These are phyloP conservation scores for Boletus sp. DNA, from an alignment of 768 basidiomycete genomes.

Conservation along the genomic window DNA sequence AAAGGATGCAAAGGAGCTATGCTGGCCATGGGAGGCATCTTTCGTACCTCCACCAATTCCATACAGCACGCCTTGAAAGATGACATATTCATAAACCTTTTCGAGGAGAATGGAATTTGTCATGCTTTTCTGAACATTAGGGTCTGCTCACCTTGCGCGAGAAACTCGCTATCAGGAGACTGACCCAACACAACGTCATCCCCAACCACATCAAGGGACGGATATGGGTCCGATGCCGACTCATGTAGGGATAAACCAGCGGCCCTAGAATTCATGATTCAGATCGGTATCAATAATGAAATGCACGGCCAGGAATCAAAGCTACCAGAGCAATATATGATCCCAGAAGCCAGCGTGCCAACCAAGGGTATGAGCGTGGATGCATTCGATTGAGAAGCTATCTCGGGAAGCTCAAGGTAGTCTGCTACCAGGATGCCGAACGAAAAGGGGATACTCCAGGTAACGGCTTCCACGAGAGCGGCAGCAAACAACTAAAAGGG, in stretches of 20 bases:
- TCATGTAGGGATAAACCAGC: neutral
- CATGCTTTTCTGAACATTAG: neutral
- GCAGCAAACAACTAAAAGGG: neutral
- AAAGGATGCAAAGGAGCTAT: too few species aligned
- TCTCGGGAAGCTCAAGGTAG: neutral
- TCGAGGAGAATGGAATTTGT: neutral
- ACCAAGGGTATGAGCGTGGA: neutral
- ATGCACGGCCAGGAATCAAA: too few species aligned
- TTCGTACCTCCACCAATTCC: slow-evolving; percentile 1
- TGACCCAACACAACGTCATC: neutral
- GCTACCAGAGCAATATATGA: too few species aligned
- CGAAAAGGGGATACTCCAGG: slow-evolving; percentile 2
- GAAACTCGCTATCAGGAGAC: slow-evolving; percentile 1
- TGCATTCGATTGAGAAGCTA: slow-evolving; percentile 1
- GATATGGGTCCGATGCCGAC: neutral
- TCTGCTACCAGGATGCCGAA: neutral
- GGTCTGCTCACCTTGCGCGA: neutral
- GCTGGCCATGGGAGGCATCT: too few species aligned
- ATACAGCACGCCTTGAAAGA: slow-evolving; percentile 4
- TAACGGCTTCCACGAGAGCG: neutral
- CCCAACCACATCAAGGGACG: slow-evolving; percentile 2
- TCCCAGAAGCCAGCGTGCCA: too few species aligned
- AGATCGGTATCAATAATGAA: neutral
- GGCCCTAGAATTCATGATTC: neutral
- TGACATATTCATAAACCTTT: neutral